These are phyloP conservation scores for Hymenoscyphus linearis DNA, from an alignment of 2,329 filamentous ascomycete species.

Conservation along the genomic window DNA sequence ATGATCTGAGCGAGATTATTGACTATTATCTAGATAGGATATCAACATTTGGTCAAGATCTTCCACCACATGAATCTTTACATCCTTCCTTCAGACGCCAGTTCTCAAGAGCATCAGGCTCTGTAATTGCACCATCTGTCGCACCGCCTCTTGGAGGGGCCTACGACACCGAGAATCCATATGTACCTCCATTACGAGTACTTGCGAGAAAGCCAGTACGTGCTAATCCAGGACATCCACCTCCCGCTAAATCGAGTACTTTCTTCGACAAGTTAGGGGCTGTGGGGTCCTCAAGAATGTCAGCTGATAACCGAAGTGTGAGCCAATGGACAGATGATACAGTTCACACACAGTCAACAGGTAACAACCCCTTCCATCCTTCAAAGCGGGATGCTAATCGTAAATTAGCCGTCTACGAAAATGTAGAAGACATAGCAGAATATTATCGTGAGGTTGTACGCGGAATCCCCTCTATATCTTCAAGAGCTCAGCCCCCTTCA, in stretches of 20 bases:
- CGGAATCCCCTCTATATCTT: neutral
- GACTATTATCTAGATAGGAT: neutral
- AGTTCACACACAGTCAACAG: neutral
- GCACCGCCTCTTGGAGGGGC: neutral
- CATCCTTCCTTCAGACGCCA: slow-evolving; percentile 12
- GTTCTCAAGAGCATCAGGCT: neutral
- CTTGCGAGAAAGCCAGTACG: neutral
- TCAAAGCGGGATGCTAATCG: neutral
- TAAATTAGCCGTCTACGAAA: neutral
- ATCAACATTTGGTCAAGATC: neutral
- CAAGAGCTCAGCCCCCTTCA: neutral
- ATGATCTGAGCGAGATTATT: neutral
- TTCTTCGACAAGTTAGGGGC: neutral
- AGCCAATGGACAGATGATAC: neutral
- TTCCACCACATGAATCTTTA: neutral
- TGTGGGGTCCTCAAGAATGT: neutral
- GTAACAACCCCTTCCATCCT: neutral
- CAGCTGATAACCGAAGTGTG: neutral
- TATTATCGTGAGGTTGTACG: neutral
- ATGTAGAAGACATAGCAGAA: neutral
- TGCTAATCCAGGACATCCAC: neutral
- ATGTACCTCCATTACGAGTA: neutral
- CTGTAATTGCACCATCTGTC: neutral
- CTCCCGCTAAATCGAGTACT: neutral
- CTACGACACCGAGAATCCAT: neutral